Evolutionary conservation across 1,284 basidiomycete species (phyloP).

Genomic region (Ceratobasidium sp.): DNA sequence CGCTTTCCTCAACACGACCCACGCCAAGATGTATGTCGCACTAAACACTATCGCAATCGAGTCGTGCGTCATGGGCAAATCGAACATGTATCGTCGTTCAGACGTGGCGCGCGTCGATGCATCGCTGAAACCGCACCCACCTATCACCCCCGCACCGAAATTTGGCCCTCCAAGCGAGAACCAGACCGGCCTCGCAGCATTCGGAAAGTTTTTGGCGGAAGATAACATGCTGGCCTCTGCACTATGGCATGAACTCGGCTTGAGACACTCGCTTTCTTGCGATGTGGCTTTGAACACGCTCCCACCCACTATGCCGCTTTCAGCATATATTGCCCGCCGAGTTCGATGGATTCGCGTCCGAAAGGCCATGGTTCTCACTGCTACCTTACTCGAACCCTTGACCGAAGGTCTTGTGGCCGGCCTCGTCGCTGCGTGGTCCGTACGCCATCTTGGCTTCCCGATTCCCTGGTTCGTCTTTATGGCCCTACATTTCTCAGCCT

Average conservation of each 20-base stretch:
- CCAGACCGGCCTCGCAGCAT: constrained; percentile 71
- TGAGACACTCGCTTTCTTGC: constrained; percentile 84
- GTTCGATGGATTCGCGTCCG: constrained; percentile 94
- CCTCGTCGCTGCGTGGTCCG: constrained; percentile 64
- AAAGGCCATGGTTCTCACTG: constrained; percentile 85
- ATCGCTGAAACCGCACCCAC: constrained; percentile 52
- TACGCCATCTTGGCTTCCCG: constrained; percentile 60
- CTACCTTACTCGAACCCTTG: constrained; percentile 86
- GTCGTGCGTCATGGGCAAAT: constrained; percentile 97
- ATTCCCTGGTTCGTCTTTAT: constrained; percentile 67
- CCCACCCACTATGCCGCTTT: constrained; percentile 75
- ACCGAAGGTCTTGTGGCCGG: constrained; percentile 83
- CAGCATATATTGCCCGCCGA: constrained; percentile 82
- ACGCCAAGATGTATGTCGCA: constrained; percentile 99
- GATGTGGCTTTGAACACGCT: constrained; percentile 90
- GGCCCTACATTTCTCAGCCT: constrained; percentile 71
- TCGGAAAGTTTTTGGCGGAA: constrained; percentile 87
- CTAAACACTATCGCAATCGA: constrained; percentile 89
- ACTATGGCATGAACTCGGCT: constrained; percentile 87
- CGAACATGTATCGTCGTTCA: constrained; percentile 89
- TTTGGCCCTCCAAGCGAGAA: constrained; percentile 50
- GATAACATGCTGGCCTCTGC: constrained; percentile 93
- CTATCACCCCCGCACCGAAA: constrained; percentile 48
- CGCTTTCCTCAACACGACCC: constrained; percentile 94
- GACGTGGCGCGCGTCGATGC: constrained; percentile 68